These are phyloP conservation scores for Metschnikowia amazonensis DNA, from an alignment of 805 yeast species.

Conservation along the genomic window DNA sequence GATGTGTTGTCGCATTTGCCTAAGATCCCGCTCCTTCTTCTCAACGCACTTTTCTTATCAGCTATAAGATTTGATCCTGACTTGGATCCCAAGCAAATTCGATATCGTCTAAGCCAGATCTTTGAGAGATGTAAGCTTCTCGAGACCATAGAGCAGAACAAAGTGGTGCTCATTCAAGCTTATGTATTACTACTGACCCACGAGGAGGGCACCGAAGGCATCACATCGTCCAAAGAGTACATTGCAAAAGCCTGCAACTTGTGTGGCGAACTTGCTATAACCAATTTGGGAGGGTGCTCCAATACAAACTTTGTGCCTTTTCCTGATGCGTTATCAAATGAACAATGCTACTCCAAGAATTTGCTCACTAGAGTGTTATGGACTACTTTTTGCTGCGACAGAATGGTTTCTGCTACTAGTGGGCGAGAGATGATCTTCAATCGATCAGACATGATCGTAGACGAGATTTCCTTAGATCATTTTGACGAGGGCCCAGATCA, in stretches of 20 bases:
- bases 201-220: slow-evolving; percentile 5
- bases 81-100: slow-evolving; percentile 2
- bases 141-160: slow-evolving; percentile 5
- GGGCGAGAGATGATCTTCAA: slow-evolving; percentile 5
- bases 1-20: background rate
- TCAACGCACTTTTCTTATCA: slow-evolving; percentile 1
- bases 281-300: background rate
- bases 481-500: slow-evolving; percentile 3
- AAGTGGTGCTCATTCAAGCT: slow-evolving; percentile 4
- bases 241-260: slow-evolving; percentile 5
- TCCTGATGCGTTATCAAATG: background rate
- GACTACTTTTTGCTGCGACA: slow-evolving; percentile 6
- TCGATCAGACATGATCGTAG: slow-evolving; percentile 1
- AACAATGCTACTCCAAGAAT: background rate
- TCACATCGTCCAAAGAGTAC: slow-evolving; percentile 5
- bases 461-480: background rate
- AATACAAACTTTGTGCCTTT: background rate
- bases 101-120: background rate
- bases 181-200: slow-evolving; percentile 1
- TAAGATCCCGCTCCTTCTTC: background rate
- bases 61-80: background rate
- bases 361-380: slow-evolving; percentile 3
- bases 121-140: slow-evolving; percentile 2
- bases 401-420: slow-evolving; percentile 3
- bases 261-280: slow-evolving; percentile 5